Conservation (phyloP, 371 early-diverging fungal species). For the Mucor piriformis region DNA sequence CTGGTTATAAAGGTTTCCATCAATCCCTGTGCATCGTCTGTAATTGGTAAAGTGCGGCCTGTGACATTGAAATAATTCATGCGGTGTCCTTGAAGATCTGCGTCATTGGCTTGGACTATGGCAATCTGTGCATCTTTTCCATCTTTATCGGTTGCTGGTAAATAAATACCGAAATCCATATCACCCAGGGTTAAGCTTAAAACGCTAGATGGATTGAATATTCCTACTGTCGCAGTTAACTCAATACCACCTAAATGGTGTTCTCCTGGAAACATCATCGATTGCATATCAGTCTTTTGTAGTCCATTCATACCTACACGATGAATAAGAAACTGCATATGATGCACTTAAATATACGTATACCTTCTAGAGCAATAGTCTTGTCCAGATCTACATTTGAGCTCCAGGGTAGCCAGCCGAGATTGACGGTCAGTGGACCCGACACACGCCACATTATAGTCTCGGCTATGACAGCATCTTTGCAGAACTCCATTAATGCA, state of each 20-base stretch:
- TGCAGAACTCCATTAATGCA: conserved; percentile 43
- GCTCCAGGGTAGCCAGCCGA: conserved; percentile 40
- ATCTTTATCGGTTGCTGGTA: conserved; percentile 23
- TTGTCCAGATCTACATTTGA: conserved; percentile 32
- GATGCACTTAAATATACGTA: background rate
- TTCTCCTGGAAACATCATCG: conserved; percentile 37
- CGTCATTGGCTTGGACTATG: conserved; percentile 42
- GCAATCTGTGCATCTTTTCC: conserved; percentile 42
- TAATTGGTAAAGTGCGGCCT: conserved; percentile 42
- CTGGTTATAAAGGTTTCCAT: conserved; percentile 42
- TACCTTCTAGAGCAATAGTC: conserved; percentile 40
- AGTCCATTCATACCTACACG: conserved; percentile 51
- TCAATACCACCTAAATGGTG: conserved; percentile 47
- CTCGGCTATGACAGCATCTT: conserved; percentile 39
- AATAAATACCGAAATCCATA: conserved; percentile 50
- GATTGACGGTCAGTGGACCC: conserved; percentile 31
- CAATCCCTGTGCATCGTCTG: conserved; percentile 18
- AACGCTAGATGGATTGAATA: conserved; percentile 49
- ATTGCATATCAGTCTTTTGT: conserved; percentile 38
- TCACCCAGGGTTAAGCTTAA: conserved; percentile 46
- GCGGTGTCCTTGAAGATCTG: conserved; percentile 36
- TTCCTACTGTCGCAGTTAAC: conserved; percentile 36
- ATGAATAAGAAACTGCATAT: background rate
- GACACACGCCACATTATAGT: conserved; percentile 39
- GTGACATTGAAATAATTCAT: conserved; percentile 45